Base-by-base conservation (phyloP, 257 asterid genomes). In the Avicennia marina region DNA sequence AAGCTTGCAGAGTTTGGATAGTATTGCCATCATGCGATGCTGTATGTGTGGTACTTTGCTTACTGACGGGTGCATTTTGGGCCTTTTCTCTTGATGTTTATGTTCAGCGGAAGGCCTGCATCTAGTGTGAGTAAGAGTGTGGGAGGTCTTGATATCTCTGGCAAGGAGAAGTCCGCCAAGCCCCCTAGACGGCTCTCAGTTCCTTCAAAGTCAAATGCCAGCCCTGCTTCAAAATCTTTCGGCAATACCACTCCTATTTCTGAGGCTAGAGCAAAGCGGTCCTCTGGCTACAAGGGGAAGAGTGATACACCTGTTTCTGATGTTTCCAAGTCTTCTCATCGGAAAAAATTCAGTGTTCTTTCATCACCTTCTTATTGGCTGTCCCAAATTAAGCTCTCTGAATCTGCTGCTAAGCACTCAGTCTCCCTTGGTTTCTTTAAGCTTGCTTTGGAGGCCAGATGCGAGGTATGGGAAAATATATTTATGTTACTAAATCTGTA, bases 111-210 rank as follows among this genome's bases (percentile, higher is more conserved):
- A 66, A 79, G 68, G 68, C 51, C 46, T 39, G 70, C 65, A 25
- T 68, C 95, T 13, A 70, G 62, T 62, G 94, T 88, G 52, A 81
- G 95, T 39, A 85, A 80, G 82, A 88, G 96, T 69, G 83, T 85
- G 46, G 29, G 80, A 55, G 80, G 77, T 73, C 89, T 91, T 67
- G 93, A 88, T 71, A 67, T 85, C 55, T 85, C 95, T 20, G 73
- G 79, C 32, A 88, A 88, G 72, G 96, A 87, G 62, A 91, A 78
- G 62, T 61, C 93, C 44, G 80, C 80, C 45, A 88, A 83, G 73
- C 96, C 98, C 21, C 95, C 96, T 9, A 80, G 96, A 66, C 75
- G 98, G 50, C 76, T 85, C 71, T 91, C 98, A 22, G 81, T 81
- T 64, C 93, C 95, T 42, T 26, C 83, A 32, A 91, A 91, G 76